Evolutionary conservation across 192 early-diverging fungal genomes (phyloP).

Genomic region (Rhizophagus sp.): DNA sequence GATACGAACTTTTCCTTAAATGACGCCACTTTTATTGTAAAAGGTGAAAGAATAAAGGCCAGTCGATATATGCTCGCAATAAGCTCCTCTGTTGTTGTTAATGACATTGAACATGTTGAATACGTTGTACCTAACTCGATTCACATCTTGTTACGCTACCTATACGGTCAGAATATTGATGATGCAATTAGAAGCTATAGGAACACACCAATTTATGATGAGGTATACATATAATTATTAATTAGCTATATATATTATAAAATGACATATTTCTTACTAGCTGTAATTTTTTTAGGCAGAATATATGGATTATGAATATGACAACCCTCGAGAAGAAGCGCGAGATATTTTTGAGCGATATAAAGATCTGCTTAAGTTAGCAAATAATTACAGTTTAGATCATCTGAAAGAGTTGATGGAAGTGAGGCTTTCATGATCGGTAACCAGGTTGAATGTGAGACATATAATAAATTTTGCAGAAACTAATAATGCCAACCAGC

Average conservation of each 20-base stretch:
- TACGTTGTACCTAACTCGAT: not conserved
- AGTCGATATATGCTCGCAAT: conserved; percentile 16
- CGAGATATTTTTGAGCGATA: not conserved
- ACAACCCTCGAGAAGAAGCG: too few species aligned
- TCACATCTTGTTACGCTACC: not conserved
- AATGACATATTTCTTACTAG: too few species aligned
- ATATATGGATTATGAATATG: too few species aligned
- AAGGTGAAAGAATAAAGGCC: not conserved
- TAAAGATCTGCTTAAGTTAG: not conserved
- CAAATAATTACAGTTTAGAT: conserved; percentile 4
- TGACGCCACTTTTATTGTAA: conserved; percentile 4
- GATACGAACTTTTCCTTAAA: not conserved
- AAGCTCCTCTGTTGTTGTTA: not conserved
- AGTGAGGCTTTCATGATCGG: not conserved
- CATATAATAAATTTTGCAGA: not conserved
- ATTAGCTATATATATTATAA: too few species aligned
- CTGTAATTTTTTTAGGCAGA: not conserved
- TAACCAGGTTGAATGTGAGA: not conserved
- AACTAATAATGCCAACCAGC: not conserved
- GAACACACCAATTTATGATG: too few species aligned
- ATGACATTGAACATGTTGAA: not conserved
- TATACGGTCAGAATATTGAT: conserved; percentile 16
- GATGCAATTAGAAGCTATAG: not conserved
- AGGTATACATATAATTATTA: too few species aligned
- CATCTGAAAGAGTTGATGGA: not conserved